Base-by-base conservation (phyloP, 139 green algal species). In the Mesotaenium endlicherianum region DNA sequence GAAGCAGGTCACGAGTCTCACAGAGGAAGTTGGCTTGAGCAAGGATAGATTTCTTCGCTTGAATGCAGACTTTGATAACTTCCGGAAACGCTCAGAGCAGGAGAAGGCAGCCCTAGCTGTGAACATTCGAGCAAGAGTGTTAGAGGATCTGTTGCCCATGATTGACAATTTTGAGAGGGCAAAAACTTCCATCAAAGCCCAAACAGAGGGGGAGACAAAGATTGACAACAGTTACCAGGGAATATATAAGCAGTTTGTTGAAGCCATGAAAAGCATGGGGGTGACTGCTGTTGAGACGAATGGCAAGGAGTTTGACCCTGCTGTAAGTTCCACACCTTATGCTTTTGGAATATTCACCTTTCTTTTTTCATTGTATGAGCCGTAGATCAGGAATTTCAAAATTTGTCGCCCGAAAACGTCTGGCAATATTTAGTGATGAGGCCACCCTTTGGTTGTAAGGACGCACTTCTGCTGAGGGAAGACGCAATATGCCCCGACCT, bases 11-110 rank as follows among this genome's bases (percentile, higher is more conserved):
- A 38, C 45, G 4, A 81, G n/a, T 49, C 57, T 87, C 26, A 84
- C 72, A 31, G 31, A 86, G 14, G 81, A 87, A 47, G 38, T 87
- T 5, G 38, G 26, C 16, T 31, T 42, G 30, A 30, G 69, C 39
- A 87, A 87, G 57, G 81, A 87, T 43, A 59, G 81, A 14, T 87
- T 85, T 55, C 77, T 98, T 42, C 90, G 97, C 1, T 91, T 98
- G 47, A 93, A 90, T 45, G 97, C 97, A 8, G 97, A 99, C 85
- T 99, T 98, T 90, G 96, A 99, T n/a, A 99, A 99, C 91, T 99
- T 97, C 93, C 89, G 95, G 47, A 95, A 97, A 81, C 90, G 96
- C 58, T 93, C 85, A 41, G 60, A 82, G 5, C 55, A 77, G 16
- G 95, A 98, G 91, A 97, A 95, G 87, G 91, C 92, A 4, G 55